Percentiles rank a stretch among this genome's conserved stretches.
These are phyloP conservation scores for Aquilaria sinensis DNA, from an alignment of 345 rosid genomes.

Conservation along the genomic window DNA sequence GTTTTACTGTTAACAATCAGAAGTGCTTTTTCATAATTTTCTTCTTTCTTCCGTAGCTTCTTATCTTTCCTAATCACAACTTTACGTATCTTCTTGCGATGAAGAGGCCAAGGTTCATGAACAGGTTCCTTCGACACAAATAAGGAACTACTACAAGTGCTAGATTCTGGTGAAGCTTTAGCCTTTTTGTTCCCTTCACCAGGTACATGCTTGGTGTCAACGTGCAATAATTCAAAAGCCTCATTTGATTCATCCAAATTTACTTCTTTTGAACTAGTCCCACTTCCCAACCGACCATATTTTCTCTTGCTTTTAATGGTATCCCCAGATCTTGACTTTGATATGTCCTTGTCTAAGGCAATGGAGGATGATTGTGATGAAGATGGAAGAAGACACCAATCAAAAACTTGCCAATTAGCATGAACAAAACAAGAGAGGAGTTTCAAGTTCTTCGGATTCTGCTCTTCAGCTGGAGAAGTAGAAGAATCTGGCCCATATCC, in stretches of 20 bases:
- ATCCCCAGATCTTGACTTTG: constrained; percentile 47
- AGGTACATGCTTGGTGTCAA: constrained; percentile 27
- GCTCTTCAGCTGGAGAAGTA: constrained; percentile 87
- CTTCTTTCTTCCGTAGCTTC: constrained; percentile 76
- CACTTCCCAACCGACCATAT: constrained; percentile 27
- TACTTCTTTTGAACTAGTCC: constrained; percentile 38
- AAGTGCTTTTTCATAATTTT: constrained; percentile 78
- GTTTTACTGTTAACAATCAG: constrained; percentile 66
- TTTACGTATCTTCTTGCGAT: constrained; percentile 89
- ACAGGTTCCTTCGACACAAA: constrained; percentile 59
- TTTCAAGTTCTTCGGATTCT: constrained; percentile 80
- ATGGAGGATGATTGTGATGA: constrained; percentile 31
- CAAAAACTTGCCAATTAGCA: constrained; percentile 96
- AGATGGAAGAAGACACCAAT: constrained; percentile 78
- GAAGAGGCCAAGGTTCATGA: constrained; percentile 80
- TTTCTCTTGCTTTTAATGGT: constrained; percentile 28
- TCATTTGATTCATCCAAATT: constrained; percentile 40
- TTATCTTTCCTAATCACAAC: constrained; percentile 76
- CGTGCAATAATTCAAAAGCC: constrained; percentile 30
- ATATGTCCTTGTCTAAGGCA: constrained; percentile 41
- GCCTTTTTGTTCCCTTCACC: constrained; percentile 25
- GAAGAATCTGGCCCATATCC: constrained; percentile 86
- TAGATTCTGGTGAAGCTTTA: constrained; percentile 33
- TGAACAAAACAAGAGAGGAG: constrained; percentile 80
- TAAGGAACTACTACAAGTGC: constrained; percentile 42